Conservation (phyloP, 805 yeast species). For the Candida nanaspora region DNA sequence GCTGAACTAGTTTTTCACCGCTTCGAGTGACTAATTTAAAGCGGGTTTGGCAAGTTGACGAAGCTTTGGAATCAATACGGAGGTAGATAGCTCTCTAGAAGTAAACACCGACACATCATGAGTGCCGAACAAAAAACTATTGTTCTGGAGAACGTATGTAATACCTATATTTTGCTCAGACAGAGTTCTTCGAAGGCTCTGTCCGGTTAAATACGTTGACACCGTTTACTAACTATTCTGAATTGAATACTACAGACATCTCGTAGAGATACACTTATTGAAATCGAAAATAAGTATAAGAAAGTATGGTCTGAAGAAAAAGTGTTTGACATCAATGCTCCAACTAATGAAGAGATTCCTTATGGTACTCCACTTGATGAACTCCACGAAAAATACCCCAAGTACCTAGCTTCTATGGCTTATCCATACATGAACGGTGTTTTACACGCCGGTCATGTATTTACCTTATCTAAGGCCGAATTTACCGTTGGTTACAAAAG, state of each 20-base stretch:
- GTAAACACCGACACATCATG: conserved; percentile 8
- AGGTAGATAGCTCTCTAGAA: no score
- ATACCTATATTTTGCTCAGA: no score
- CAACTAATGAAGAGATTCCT: conserved; percentile 59
- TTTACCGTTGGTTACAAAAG: conserved; percentile 90
- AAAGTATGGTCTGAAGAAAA: conserved; percentile 81
- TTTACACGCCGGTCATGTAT: conserved; percentile 94
- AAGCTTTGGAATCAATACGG: no score
- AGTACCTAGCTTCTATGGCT: conserved; percentile 90
- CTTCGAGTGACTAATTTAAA: no score
- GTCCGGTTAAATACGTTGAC: neutral
- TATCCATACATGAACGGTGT: conserved; percentile 99
- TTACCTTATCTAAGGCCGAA: conserved; percentile 91
- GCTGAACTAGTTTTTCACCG: no score
- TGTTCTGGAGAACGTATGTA: conserved; percentile 33
- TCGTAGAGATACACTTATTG: conserved; percentile 91
- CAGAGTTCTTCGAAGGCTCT: no score
- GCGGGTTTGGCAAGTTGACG: no score
- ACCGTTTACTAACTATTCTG: neutral
- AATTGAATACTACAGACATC: conserved; percentile 70
- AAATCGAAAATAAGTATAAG: conserved; percentile 84
- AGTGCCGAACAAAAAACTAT: conserved; percentile 26
- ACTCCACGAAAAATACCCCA: conserved; percentile 73
- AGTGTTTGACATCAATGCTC: conserved; percentile 83
- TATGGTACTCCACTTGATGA: conserved; percentile 53